phyloP scores from a whole-genome alignment of 2,329 filamentous ascomycete genomes.

The Fusarium temperatum region DNA sequence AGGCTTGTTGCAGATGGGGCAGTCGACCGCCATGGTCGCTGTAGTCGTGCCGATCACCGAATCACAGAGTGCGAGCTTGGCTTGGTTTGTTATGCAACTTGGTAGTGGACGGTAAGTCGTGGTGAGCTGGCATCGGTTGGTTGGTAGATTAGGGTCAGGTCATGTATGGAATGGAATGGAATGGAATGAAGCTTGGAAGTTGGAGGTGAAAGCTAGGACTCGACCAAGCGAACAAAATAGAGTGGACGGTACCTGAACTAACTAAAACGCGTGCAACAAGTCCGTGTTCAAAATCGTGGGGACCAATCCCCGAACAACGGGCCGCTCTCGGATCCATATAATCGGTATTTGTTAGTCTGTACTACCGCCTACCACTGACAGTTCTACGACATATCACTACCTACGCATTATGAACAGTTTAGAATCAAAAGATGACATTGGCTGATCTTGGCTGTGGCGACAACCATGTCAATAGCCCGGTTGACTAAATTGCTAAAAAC shows the following conservation, averaged over 20 bases:
- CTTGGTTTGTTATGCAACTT: background rate
- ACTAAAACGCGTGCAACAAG: background rate
- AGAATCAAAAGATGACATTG: background rate
- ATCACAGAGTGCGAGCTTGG: background rate
- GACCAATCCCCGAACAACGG: conserved; percentile 26
- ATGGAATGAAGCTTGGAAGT: conserved; percentile 3
- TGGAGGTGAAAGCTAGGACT: background rate
- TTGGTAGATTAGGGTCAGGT: background rate
- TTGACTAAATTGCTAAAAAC: conserved; percentile 7
- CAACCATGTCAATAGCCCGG: background rate
- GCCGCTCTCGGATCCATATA: conserved; percentile 34
- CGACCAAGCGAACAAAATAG: conserved; percentile 8
- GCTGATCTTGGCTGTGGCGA: background rate
- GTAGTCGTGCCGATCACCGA: background rate
- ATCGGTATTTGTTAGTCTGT: conserved; percentile 9
- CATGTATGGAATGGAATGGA: background rate
- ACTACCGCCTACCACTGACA: background rate
- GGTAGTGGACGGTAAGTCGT: background rate
- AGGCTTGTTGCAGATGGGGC: conserved; percentile 80
- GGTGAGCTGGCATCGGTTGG: background rate
- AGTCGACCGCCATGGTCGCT: conserved; percentile 66
- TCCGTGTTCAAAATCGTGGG: conserved; percentile 22
- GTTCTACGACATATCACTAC: background rate
- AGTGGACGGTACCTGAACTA: conserved; percentile 6
- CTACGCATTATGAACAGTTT: background rate